Evolutionary conservation across 2,329 filamentous ascomycete species (phyloP).

Genomic region (Amauroascus niger): DNA sequence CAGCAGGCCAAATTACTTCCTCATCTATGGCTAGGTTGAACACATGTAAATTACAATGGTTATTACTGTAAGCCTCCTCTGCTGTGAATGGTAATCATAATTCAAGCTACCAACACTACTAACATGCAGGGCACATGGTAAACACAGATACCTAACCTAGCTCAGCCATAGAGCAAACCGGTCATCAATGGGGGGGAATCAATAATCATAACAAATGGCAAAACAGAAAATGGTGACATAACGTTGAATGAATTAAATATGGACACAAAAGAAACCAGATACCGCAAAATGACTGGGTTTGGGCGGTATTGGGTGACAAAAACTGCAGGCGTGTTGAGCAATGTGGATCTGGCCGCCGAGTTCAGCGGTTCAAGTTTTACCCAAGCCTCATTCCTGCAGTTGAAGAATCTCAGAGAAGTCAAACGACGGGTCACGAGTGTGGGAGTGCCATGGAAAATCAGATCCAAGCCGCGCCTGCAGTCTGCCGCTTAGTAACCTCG

Average conservation of each 20-base stretch:
- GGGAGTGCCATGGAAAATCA: background rate
- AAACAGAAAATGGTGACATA: background rate
- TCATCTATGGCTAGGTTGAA: too few relatives aligned
- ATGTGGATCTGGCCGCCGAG: background rate
- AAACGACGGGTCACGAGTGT: background rate
- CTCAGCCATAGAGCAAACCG: background rate
- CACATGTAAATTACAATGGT: too few relatives aligned
- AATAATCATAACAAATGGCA: slow-evolving; percentile 5
- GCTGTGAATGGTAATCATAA: background rate
- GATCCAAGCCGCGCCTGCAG: background rate
- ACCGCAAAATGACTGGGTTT: background rate
- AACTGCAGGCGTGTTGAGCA: background rate
- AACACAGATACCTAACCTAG: slow-evolving; percentile 2
- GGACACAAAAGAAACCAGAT: background rate
- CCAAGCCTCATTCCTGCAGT: too few relatives aligned
- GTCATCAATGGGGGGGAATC: slow-evolving; percentile 8
- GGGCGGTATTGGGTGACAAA: background rate
- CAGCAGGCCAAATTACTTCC: too few relatives aligned
- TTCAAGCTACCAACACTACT: background rate
- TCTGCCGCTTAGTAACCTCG: background rate
- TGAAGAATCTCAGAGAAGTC: too few relatives aligned
- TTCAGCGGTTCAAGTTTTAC: background rate
- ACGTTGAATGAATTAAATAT: background rate
- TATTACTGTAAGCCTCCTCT: background rate
- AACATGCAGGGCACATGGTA: background rate